Base-by-base conservation (phyloP, 148 eudicot genomes). In the Persicaria tinctoria region DNA sequence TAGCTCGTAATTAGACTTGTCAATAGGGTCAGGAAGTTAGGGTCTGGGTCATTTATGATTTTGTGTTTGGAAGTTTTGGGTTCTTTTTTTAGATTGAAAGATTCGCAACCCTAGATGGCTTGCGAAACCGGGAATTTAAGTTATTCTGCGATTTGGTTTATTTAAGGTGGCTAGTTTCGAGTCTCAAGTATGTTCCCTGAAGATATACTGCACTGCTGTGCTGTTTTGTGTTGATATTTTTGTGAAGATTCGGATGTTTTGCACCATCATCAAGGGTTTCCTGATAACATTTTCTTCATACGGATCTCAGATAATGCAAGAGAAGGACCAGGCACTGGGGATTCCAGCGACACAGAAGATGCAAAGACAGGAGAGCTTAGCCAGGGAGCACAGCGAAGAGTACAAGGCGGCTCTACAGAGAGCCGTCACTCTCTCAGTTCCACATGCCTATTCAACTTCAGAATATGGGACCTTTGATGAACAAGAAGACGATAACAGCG, bases 401-500 rank as follows among this genome's bases (percentile, higher is more conserved):
- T 70, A 95, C 88, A 87, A 78, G 79, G 92, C 93, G 11, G 97
- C 98, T 8, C 76, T 95, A 49, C 89, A 84, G 70, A 86, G 97
- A 72, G 98, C 97, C 13, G 97, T 87, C 51, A 79, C 92, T 8
- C 79, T 92, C 68, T 79, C 92, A 5, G 92, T 95, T 20, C 99
- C 97, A 46, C 89, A 89, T 32, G 97, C 97, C 6, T 82, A 77
- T 74, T 76, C 88, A 11, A 86, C 91, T 55, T 80, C 90, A 16
- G 79, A 76, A 18, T 92, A 95, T 68, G 99, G 99, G 72, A 92
- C 99, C 55, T 92, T 95, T 46, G 88, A 85, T 12, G 88, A 85
- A 0, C 62, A 12, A 10, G 88, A 86, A 11, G 88, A 70, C 10
- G 82, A 80, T 1, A 82, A 71, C 72, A 72, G 79, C 38, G 87